Base-by-base conservation (phyloP, 2,329 filamentous ascomycete species). In the Nothophoma quercina region DNA sequence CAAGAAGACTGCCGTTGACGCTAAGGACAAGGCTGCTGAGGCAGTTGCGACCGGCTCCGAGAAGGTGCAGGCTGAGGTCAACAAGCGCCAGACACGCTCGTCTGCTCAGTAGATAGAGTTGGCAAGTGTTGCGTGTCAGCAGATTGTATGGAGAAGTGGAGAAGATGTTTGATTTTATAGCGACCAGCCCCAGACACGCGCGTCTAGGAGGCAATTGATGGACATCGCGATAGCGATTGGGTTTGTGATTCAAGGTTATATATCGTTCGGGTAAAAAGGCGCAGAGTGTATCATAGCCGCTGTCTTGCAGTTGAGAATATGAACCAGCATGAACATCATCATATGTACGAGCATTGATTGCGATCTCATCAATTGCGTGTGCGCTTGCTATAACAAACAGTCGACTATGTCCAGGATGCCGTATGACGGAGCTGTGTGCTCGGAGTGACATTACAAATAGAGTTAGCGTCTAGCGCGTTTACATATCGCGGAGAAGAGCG, bases 51-150 rank as follows among this genome's bases (percentile, higher is more conserved):
- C 81, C 51, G 83, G 83, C 42, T 79, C 90, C 36, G 88, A 87
- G 66, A 92, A 95, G 82, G 88, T 85, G 63, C 91, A 96, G 86
- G 77, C 80, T 45, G 84, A 85, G 69, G 79, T 82, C 45, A 86
- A 84, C 76, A 87, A 87, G 82, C 79, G 85, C 63, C 79, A 75
- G 49, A 85, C 83, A 19, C 71, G 76, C 66, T 76, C 75, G 16
- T 58, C 59, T 45, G 68, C 68, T 19, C 70, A 67, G 59, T 72
- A 71, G 46, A 57, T 18, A 21, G 29, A 16, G 38, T 1, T 4
- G 23, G n/a, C 19, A 28, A 54, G 34, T 32, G 58, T 60, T 57
- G 45, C 35, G 19, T 33, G 3, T 19, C 7, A 18, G 15, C 10
- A 23, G 21, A 12, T 13, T 23, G 34, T 13, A 38, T 15, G 21